phyloP scores from a whole-genome alignment of 345 rosid species.

The Cardamine resedifolia region DNA sequence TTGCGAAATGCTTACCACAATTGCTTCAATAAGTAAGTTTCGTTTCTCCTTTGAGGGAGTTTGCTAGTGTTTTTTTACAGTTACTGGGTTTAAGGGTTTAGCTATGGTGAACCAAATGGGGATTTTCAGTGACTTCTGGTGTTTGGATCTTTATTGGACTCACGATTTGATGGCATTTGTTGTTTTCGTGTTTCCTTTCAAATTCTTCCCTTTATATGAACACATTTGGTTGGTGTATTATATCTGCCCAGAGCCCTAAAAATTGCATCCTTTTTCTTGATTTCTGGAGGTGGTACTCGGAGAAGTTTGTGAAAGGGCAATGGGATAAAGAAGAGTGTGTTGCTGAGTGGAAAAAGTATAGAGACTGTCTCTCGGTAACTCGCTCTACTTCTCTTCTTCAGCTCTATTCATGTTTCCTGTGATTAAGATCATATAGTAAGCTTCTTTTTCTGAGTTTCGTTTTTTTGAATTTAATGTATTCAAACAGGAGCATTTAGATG shows the following conservation, averaged over 20 bases:
- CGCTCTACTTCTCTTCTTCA: not conserved
- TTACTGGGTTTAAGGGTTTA: not conserved
- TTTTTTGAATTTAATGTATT: not conserved
- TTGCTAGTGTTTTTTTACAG: not conserved
- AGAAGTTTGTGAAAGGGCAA: constrained; percentile 77
- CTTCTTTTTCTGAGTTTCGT: not conserved
- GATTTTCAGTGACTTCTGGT: not conserved
- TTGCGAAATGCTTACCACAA: constrained; percentile 70
- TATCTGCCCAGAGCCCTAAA: not conserved
- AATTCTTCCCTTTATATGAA: not conserved
- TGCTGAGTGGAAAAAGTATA: constrained; percentile 74
- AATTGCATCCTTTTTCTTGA: not conserved
- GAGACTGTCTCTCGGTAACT: constrained; percentile 75
- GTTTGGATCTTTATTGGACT: not conserved
- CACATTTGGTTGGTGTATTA: not conserved
- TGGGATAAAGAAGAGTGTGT: constrained; percentile 79
- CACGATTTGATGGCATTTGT: not conserved
- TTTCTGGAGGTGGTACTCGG: constrained; percentile 76
- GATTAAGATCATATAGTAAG: not conserved
- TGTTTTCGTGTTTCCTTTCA: not conserved
- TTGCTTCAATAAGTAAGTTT: constrained; percentile 76
- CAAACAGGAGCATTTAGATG: constrained; percentile 68
- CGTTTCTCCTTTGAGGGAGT: not conserved
- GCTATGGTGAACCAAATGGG: not conserved
- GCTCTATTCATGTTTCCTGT: not conserved